phyloP scores from a whole-genome alignment of 129 eudicot species.

The Gnaphalium uliginosum region DNA sequence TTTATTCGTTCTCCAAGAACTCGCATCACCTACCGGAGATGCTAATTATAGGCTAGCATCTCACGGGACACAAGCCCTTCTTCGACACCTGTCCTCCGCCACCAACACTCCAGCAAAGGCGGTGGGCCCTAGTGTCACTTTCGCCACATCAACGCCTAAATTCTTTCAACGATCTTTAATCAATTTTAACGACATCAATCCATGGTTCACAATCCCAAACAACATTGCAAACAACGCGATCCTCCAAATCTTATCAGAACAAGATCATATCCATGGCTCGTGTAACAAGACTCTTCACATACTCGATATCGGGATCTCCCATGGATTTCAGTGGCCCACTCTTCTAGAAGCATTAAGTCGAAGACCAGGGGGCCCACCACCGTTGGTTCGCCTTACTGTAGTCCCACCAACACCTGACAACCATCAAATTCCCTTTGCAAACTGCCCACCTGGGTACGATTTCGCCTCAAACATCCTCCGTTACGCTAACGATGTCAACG shows the following conservation, averaged over 20 bases:
- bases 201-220: slow-evolving; percentile 88
- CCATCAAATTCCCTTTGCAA: slow-evolving; percentile 54
- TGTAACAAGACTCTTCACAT: slow-evolving; percentile 52
- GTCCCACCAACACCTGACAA: slow-evolving; percentile 42
- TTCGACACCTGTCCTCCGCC: slow-evolving; percentile 57
- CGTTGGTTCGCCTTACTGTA: slow-evolving; percentile 71
- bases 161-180: slow-evolving; percentile 60
- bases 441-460: slow-evolving; percentile 54
- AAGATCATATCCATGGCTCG: slow-evolving; percentile 12
- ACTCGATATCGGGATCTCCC: slow-evolving; percentile 80
- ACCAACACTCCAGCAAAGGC: slow-evolving; percentile 28
- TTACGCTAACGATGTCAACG: slow-evolving; percentile 55
- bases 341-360: slow-evolving; percentile 74
- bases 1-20: slow-evolving; percentile 66
- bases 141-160: slow-evolving; percentile 53
- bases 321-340: slow-evolving; percentile 84
- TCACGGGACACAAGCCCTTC: slow-evolving; percentile 72
- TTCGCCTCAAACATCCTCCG: slow-evolving; percentile 53
- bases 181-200: slow-evolving; percentile 69
- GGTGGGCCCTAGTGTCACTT: slow-evolving; percentile 25
- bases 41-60: slow-evolving; percentile 75
- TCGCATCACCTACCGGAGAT: slow-evolving; percentile 72
- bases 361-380: slow-evolving; percentile 78
- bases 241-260: slow-evolving; percentile 68
- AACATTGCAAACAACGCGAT: slow-evolving; percentile 76